phyloP scores from a whole-genome alignment of 148 eudicot species.

The Vaccinium myrtillus region DNA sequence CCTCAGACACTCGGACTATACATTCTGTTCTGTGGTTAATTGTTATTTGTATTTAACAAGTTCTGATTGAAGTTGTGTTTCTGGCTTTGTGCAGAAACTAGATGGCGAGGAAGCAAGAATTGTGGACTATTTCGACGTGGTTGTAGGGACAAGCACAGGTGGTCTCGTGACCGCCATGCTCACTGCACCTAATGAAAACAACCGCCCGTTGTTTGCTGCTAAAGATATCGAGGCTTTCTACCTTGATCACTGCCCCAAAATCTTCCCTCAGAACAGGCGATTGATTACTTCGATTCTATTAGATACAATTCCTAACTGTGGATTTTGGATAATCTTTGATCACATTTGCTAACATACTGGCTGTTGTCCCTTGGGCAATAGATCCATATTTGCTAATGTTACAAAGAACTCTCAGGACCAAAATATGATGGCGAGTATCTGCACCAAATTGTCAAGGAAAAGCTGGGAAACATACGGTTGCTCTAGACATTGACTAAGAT shows the following conservation, averaged over 20 bases:
- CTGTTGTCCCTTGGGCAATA: no score
- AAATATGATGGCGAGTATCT: no score
- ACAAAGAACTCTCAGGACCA: no score
- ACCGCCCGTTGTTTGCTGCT: slow-evolving; percentile 10
- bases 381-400: no score
- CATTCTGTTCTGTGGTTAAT: no score
- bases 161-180: slow-evolving; percentile 12
- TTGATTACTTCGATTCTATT: background rate
- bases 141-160: slow-evolving; percentile 12
- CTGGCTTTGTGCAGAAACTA: background rate
- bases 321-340: no score
- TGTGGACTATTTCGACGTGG: slow-evolving; percentile 14
- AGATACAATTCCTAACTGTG: background rate
- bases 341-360: no score
- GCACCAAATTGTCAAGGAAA: no score
- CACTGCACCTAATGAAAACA: background rate
- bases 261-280: background rate
- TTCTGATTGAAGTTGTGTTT: no score
- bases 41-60: no score
- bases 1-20: background rate
- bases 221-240: slow-evolving; percentile 17
- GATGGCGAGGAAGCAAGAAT: slow-evolving; percentile 16
- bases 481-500: no score
- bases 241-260: slow-evolving; percentile 12
- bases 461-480: no score